Conservation (phyloP, 495 filamentous ascomycete species). For the Mycothermus thermophilus region DNA sequence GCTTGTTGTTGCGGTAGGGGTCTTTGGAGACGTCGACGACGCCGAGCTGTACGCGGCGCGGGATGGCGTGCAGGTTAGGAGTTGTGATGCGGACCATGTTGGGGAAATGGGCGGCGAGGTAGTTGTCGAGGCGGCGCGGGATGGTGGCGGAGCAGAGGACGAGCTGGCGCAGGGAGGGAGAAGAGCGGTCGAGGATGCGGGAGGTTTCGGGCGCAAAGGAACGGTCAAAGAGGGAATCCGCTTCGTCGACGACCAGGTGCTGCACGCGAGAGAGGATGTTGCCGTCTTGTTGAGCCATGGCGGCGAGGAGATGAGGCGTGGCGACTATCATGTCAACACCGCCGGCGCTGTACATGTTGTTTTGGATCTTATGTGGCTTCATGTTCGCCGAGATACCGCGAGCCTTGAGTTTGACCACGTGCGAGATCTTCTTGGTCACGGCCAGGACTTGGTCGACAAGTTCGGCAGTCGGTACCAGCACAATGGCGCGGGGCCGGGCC, state of each 20-base stretch:
- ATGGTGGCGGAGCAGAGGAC: constrained; percentile 96
- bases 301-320: constrained; percentile 77
- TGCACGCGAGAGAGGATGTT: constrained; percentile 77
- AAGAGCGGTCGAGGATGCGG: constrained; percentile 60
- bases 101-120: constrained; percentile 68
- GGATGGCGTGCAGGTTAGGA: constrained; percentile 89
- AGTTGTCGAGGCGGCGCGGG: constrained; percentile 70
- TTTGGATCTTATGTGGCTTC: constrained; percentile 67
- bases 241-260: constrained; percentile 84
- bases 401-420: constrained; percentile 69
- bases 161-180: constrained; percentile 71
- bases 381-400: constrained; percentile 64
- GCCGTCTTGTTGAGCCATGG: constrained; percentile 72
- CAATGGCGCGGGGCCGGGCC: constrained; percentile 67
- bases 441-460: constrained; percentile 75
- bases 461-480: constrained; percentile 88
- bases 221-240: constrained; percentile 86
- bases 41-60: constrained; percentile 82
- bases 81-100: constrained; percentile 74
- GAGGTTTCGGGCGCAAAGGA: constrained; percentile 75
- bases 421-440: constrained; percentile 67
- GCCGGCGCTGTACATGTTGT: constrained; percentile 60
- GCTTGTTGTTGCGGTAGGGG: constrained; percentile 81
- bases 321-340: constrained; percentile 79
- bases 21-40: constrained; percentile 82